A percentile compares a stretch with the other conserved stretches of the same genome.
Evolutionary conservation across 306 rosid species (phyloP).

Genomic region (Quercus engelmannii): DNA sequence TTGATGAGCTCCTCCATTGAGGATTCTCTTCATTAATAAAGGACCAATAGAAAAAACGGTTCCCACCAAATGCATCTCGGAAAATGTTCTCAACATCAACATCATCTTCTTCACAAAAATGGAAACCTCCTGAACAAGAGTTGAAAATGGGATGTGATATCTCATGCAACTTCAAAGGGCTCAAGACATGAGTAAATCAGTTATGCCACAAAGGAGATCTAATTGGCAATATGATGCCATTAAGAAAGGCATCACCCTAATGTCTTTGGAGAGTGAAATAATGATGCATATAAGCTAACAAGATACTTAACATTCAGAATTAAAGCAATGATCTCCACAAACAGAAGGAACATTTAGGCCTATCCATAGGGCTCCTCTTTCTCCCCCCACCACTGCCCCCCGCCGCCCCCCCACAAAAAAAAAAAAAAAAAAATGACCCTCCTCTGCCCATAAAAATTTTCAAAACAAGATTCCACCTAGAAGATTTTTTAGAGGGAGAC

Average conservation of each 20-base stretch:
- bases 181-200: not conserved
- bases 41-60: slow-evolving; percentile 52
- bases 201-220: not conserved
- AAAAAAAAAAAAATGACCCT: too few relatives aligned
- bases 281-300: slow-evolving; percentile 10
- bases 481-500: not conserved
- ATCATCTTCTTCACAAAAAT: slow-evolving; percentile 57
- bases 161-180: slow-evolving; percentile 3
- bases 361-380: not conserved
- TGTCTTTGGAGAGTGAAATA: not conserved
- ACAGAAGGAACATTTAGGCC: not conserved
- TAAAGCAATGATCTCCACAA: slow-evolving; percentile 5
- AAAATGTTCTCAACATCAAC: slow-evolving; percentile 57
- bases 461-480: not conserved
- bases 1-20: slow-evolving; percentile 61
- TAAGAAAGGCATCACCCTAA: not conserved
- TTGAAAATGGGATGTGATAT: slow-evolving; percentile 1
- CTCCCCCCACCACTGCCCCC: not conserved
- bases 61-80: slow-evolving; percentile 61
- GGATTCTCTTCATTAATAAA: slow-evolving; percentile 64
- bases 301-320: slow-evolving; percentile 16
- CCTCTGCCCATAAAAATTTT: not conserved
- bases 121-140: slow-evolving; percentile 45
- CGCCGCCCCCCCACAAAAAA: too few relatives aligned
- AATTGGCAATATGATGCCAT: slow-evolving; percentile 10